Conservation (phyloP, 2,329 filamentous ascomycete species). For the Colletotrichum truncatum region DNA sequence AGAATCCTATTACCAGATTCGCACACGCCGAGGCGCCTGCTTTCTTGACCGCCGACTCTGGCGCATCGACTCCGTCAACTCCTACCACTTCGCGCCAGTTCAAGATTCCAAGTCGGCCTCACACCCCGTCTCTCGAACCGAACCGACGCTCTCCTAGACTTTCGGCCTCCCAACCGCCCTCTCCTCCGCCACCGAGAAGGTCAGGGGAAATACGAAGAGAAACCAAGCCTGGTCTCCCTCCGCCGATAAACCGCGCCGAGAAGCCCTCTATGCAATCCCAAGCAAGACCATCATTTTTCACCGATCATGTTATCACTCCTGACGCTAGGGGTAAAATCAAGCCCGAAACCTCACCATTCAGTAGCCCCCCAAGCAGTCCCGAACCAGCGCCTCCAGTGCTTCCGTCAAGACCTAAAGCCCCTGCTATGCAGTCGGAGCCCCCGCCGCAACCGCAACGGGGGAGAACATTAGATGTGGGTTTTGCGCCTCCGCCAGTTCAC, state of each 20-base stretch:
- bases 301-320: conserved; percentile 34
- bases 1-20: conserved; percentile 47
- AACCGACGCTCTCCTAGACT: conserved; percentile 56
- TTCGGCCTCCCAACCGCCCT: conserved; percentile 62
- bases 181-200: conserved; percentile 70
- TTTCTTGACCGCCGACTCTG: conserved; percentile 58
- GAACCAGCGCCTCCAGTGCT: conserved; percentile 60
- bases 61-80: conserved; percentile 51
- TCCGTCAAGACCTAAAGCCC: conserved; percentile 51
- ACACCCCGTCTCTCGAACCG: conserved; percentile 60
- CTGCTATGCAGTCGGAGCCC: conserved; percentile 34
- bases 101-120: conserved; percentile 64
- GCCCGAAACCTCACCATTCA: conserved; percentile 79
- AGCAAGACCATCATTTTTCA: conserved; percentile 36
- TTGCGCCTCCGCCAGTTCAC: conserved; percentile 64
- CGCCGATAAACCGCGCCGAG: conserved; percentile 81
- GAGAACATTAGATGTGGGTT: conserved; percentile 45
- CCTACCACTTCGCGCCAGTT: conserved; percentile 54
- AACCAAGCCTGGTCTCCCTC: conserved; percentile 62
- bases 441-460: conserved; percentile 36
- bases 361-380: conserved; percentile 81
- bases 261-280: conserved; percentile 59
- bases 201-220: conserved; percentile 68
- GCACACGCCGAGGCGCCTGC: conserved; percentile 50
- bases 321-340: conserved; percentile 47